Base-by-base conservation (phyloP, 805 yeast species). In the Lachancea meyersii region DNA sequence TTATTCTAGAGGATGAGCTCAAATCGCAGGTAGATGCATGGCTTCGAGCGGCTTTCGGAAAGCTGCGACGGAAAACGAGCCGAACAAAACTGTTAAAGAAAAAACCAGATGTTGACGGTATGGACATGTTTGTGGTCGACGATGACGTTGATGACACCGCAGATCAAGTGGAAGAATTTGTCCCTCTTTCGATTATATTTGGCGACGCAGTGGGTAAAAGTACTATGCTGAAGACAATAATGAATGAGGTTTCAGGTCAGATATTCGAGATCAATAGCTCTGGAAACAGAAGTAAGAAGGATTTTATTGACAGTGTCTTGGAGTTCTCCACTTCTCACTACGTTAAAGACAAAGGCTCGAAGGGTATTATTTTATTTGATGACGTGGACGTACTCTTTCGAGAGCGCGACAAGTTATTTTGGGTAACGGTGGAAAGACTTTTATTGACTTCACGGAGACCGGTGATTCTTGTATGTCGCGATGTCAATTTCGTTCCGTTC, bases 141-240 rank as follows among this genome's bases (percentile, higher is more conserved):
- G 69, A 64, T 31, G 43, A 41, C 9, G 31, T 20, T 13, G 40
- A 31, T 26, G 47, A 41, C 4, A 43, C 37, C 2, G 36, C 19
- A 10, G 36, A 43, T 6, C 44, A 41, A 7, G 14, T 38, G 19
- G 61, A 57, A 22, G 65, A 63, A 0, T 79, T 73, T 54, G 73
- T 79, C 1, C 91, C 93, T 0, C 56, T 84, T 3, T 61, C 83
- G 57, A 75, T 86, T 10, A 53, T 86, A 2, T 67, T 72, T 44
- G 98, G 98, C 0, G 57, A 70, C 0, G 95, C 95, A 0, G 69
- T 77, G 9, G 94, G 96, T 2, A 91, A 91, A 58, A 81, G 93
- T 0, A 71, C 87, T 0, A 63, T 88, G 0, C 70, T 91, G 0
- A 76, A 84, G 49, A 76, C 94, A 0, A 73, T 82, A 3, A 77